Evolutionary conservation across 176 grass and related monocot genomes (phyloP).

Genomic region (Dendrocalamus sinicus): DNA sequence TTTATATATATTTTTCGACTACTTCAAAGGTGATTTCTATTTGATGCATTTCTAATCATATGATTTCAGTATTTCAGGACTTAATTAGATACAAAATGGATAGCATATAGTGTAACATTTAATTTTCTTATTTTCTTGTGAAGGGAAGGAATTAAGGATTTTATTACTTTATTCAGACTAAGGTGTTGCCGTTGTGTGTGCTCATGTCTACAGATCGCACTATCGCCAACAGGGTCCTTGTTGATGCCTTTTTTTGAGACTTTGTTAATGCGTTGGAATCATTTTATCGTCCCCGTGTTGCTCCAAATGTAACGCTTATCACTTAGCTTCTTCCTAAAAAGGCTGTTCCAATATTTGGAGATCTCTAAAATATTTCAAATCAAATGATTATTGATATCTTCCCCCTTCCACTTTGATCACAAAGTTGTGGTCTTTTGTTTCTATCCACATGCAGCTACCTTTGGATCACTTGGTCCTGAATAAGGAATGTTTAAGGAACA

Average conservation of each 20-base stretch:
- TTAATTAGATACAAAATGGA: neutral
- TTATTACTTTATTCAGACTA: neutral
- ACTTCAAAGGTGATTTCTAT: neutral
- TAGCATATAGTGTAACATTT: neutral
- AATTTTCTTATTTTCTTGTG: neutral
- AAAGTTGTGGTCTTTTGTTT: neutral
- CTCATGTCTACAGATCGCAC: neutral
- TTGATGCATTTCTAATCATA: neutral
- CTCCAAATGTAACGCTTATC: neutral
- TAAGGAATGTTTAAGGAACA: constrained; percentile 32
- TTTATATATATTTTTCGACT: neutral
- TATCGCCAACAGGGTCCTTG: constrained; percentile 30
- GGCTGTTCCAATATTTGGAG: constrained; percentile 1
- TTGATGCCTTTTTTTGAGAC: neutral
- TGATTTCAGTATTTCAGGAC: neutral
- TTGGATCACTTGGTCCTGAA: neutral
- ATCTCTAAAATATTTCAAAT: neutral
- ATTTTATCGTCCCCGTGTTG: neutral
- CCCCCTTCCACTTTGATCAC: neutral
- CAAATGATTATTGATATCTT: neutral
- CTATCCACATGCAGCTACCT: neutral
- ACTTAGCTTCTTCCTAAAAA: neutral
- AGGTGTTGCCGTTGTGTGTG: constrained; percentile 3
- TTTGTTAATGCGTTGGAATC: constrained; percentile 31
- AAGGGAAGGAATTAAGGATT: neutral